phyloP scores from a whole-genome alignment of 306 rosid genomes.

The Inga laurina region DNA sequence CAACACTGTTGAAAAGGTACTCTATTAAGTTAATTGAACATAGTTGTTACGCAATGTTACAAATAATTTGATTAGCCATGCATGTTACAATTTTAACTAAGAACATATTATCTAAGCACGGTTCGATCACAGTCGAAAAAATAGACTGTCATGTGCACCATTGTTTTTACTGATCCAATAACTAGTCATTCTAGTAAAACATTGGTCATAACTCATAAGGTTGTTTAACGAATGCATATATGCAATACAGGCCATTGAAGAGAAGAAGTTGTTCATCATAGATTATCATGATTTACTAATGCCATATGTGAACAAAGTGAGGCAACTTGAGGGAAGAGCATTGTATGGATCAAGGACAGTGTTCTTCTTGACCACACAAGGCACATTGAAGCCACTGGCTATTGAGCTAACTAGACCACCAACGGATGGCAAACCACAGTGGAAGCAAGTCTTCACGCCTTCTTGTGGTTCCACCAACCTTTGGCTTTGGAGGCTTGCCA shows the following conservation, averaged over 20 bases:
- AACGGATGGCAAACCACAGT: conserved; percentile 40
- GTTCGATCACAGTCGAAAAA: neutral
- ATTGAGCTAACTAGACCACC: conserved; percentile 51
- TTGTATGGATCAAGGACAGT: conserved; percentile 52
- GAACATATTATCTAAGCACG: neutral
- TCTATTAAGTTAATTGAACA: neutral
- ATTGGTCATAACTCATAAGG: neutral
- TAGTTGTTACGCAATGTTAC: neutral
- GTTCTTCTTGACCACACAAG: conserved; percentile 46
- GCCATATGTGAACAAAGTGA: conserved; percentile 53
- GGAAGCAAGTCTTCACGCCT: conserved; percentile 50
- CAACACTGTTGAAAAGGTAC: conserved; percentile 47
- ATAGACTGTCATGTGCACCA: neutral
- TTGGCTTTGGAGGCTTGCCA: conserved; percentile 60
- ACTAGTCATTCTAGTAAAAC: neutral
- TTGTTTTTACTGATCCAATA: neutral
- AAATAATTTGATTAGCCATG: neutral
- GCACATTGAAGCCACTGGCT: conserved; percentile 54
- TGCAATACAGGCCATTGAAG: conserved; percentile 41
- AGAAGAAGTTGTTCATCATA: conserved; percentile 47
- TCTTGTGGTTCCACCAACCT: conserved; percentile 36
- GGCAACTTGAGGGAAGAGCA: conserved; percentile 42
- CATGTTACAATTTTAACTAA: neutral
- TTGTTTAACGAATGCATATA: neutral
- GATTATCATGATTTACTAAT: conserved; percentile 51